Percentiles rank a stretch among this genome's conserved stretches.
Evolutionary conservation across 2,329 filamentous ascomycete genomes (phyloP).

Genomic region (Fusarium armeniacum): DNA sequence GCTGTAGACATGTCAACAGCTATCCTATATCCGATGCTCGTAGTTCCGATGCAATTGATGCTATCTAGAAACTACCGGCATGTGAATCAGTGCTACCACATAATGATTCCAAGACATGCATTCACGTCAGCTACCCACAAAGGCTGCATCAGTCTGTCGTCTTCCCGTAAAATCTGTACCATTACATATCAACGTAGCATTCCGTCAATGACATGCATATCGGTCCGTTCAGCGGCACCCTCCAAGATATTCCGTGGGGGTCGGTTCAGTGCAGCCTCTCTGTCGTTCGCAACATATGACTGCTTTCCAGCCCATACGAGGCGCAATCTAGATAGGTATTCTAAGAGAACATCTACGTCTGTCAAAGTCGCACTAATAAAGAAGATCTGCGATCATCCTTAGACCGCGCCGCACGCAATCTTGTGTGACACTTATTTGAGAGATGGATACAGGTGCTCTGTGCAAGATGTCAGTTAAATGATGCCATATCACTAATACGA

Average conservation of each 20-base stretch:
- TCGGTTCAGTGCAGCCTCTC: not conserved
- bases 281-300: not conserved
- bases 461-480: constrained; percentile 73
- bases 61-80: constrained; percentile 68
- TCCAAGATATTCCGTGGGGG: constrained; percentile 80
- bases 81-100: constrained; percentile 64
- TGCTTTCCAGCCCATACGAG: not conserved
- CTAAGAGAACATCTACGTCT: not conserved
- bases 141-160: constrained; percentile 85
- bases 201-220: constrained; percentile 81
- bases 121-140: constrained; percentile 60
- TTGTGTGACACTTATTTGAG: constrained; percentile 76
- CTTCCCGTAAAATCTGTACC: constrained; percentile 87
- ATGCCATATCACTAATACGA: constrained; percentile 49
- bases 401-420: constrained; percentile 74
- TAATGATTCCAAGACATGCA: constrained; percentile 61
- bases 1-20: too few species aligned
- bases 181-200: constrained; percentile 88
- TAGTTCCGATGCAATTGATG: constrained; percentile 66
- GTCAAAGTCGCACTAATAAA: constrained; percentile 74
- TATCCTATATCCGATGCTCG: not conserved
- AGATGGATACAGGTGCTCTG: constrained; percentile 72
- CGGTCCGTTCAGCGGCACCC: constrained; percentile 78
- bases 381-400: constrained; percentile 75
- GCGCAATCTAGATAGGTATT: not conserved